Percentiles rank a stretch among this genome's conserved stretches.
phyloP scores from a whole-genome alignment of 371 early-diverging fungal genomes.

The Dentiscutata heterogama region DNA sequence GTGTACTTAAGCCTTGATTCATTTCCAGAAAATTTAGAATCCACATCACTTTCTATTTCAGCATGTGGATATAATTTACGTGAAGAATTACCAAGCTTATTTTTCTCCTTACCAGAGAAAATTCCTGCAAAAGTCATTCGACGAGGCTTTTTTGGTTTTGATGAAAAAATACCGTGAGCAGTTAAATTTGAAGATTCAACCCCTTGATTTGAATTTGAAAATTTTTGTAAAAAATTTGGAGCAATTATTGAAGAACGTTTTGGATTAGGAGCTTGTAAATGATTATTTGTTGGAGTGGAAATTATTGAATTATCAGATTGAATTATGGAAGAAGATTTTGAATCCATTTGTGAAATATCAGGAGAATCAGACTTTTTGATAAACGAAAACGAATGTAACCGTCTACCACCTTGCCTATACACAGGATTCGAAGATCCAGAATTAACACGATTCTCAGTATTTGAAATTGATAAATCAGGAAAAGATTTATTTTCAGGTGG shows the following conservation, averaged over 20 bases:
- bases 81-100: background rate
- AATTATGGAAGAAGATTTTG: background rate
- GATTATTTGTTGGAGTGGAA: background rate
- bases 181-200: background rate
- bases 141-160: conserved; percentile 21
- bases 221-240: conserved; percentile 10
- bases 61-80: conserved; percentile 29
- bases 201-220: background rate
- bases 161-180: background rate
- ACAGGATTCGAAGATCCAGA: background rate
- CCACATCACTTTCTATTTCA: conserved; percentile 27
- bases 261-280: background rate
- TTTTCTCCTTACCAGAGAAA: conserved; percentile 31
- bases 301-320: background rate
- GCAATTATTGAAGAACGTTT: background rate
- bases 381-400: background rate
- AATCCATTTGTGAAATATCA: background rate
- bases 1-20: background rate
- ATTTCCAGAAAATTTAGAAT: conserved; percentile 22
- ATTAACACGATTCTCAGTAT: background rate
- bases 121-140: conserved; percentile 23
- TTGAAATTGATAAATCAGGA: background rate
- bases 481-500: background rate
- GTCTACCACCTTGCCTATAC: background rate
- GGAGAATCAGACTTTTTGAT: conserved; percentile 9